Percentiles rank a stretch among this genome's conserved stretches.
Conservation (phyloP, 2,329 filamentous ascomycete species). For the Ophiostoma tasmaniense region DNA sequence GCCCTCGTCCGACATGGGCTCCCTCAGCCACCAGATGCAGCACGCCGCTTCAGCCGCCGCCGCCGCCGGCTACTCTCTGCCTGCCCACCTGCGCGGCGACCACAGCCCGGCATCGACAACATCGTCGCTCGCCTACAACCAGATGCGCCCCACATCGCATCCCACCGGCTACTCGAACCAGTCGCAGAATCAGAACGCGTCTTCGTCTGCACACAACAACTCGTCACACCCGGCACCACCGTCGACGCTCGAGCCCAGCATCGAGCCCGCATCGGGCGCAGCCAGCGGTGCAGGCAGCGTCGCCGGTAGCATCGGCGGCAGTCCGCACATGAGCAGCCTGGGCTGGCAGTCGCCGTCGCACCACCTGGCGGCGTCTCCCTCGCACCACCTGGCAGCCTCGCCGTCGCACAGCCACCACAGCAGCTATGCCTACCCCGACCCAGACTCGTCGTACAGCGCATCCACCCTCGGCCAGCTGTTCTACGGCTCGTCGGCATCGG, state of each 20-base stretch:
- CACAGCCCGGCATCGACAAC: slow-evolving; percentile 62
- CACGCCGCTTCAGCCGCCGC: slow-evolving; percentile 31
- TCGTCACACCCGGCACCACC: slow-evolving; percentile 42
- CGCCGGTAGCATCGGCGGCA: slow-evolving; percentile 62
- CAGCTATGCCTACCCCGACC: slow-evolving; percentile 71
- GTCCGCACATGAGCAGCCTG: slow-evolving; percentile 73
- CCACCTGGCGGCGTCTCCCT: slow-evolving; percentile 40
- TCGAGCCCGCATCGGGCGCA: slow-evolving; percentile 58
- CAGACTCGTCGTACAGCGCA: slow-evolving; percentile 57
- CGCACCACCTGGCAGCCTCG: slow-evolving; percentile 12
- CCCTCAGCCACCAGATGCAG: slow-evolving; percentile 57
- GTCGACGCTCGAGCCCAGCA: slow-evolving; percentile 74
- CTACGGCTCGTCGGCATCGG: slow-evolving; percentile 40
- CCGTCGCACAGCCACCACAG: slow-evolving; percentile 14
- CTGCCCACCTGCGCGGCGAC: slow-evolving; percentile 71
- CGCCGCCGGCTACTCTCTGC: slow-evolving; percentile 41
- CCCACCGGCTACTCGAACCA: slow-evolving; percentile 61
- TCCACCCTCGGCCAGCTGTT: slow-evolving; percentile 60
- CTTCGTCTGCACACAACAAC: not conserved
- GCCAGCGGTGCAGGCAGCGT: slow-evolving; percentile 42
- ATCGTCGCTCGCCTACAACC: slow-evolving; percentile 38
- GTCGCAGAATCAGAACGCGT: not conserved
- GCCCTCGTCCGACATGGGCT: slow-evolving; percentile 65
- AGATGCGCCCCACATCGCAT: slow-evolving; percentile 71
- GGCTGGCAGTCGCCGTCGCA: slow-evolving; percentile 80